Evolutionary conservation across 768 basidiomycete genomes (phyloP).

Genomic region (Auriculariales sp.): DNA sequence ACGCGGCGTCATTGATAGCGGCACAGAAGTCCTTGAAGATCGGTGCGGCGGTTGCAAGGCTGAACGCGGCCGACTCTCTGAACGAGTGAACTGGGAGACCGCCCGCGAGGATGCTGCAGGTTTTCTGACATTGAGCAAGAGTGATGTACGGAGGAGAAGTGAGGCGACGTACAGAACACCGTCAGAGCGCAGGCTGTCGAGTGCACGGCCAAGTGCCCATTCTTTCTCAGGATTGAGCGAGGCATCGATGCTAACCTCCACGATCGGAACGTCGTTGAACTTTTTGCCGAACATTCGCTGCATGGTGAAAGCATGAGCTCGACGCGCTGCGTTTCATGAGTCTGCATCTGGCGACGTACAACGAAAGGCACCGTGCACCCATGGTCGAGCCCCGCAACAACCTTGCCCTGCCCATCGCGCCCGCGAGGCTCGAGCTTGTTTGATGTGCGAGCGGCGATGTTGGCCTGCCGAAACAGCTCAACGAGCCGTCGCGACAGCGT

Average conservation of each 20-base stretch:
- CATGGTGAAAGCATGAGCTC: too few species aligned
- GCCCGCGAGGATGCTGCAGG: constrained; percentile 42
- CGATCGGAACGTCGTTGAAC: constrained; percentile 46
- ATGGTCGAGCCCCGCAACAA: constrained; percentile 57
- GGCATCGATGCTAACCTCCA: constrained; percentile 54
- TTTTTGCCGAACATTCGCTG: constrained; percentile 67
- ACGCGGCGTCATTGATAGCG: constrained; percentile 43
- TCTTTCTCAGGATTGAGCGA: constrained; percentile 44
- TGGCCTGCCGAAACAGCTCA: constrained; percentile 39
- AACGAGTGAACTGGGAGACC: constrained; percentile 59
- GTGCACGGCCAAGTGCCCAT: constrained; percentile 49
- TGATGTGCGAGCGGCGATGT: constrained; percentile 35
- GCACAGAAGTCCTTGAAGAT: constrained; percentile 41
- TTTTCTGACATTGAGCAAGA: background rate
- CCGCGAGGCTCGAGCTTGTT: constrained; percentile 41
- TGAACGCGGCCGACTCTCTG: constrained; percentile 34
- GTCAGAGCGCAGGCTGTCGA: constrained; percentile 39
- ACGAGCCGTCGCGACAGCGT: constrained; percentile 44
- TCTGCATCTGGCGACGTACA: too few species aligned
- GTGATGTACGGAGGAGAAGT: background rate
- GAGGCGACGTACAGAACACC: too few species aligned
- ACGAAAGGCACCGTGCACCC: constrained; percentile 72
- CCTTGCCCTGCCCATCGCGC: constrained; percentile 47
- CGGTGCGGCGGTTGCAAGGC: constrained; percentile 31
- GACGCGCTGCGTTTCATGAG: too few species aligned